Evolutionary conservation across 2,329 filamentous ascomycete genomes (phyloP).

Genomic region (Aspergillus pseudoterreus): DNA sequence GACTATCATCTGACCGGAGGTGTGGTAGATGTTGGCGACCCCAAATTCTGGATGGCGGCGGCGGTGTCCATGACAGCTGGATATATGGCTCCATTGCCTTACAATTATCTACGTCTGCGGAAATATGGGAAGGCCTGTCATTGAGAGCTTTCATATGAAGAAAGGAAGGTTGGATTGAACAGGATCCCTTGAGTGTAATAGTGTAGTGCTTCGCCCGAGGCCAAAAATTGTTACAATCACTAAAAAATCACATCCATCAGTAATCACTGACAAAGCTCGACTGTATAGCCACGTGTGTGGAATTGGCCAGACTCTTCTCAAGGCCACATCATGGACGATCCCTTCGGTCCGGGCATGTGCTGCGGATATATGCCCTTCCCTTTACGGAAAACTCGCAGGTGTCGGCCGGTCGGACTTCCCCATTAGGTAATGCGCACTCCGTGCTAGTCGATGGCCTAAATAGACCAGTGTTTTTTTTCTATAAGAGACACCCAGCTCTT

Average conservation of each 20-base stretch:
- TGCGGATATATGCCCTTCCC: not conserved
- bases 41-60: slow-evolving; percentile 53
- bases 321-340: too few species aligned
- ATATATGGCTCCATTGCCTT: slow-evolving; percentile 49
- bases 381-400: not conserved
- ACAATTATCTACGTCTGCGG: slow-evolving; percentile 50
- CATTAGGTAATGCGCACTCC: not conserved
- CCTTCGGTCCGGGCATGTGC: too few species aligned
- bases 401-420: not conserved
- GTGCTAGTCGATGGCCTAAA: not conserved
- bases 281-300: too few species aligned
- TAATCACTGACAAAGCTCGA: too few species aligned
- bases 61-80: slow-evolving; percentile 21
- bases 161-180: too few species aligned
- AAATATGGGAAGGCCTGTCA: slow-evolving; percentile 45
- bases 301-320: too few species aligned
- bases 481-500: not conserved
- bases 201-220: not conserved
- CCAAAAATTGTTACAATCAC: too few species aligned
- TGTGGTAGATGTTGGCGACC: slow-evolving; percentile 44
- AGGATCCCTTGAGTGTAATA: too few species aligned
- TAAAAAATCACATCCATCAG: too few species aligned
- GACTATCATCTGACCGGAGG: slow-evolving; percentile 56
- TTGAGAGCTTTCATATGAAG: slow-evolving; percentile 3
- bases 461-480: not conserved